These are phyloP conservation scores for Aphanomyces euteiches DNA, from an alignment of 352 stramenopile species.

Conservation along the genomic window DNA sequence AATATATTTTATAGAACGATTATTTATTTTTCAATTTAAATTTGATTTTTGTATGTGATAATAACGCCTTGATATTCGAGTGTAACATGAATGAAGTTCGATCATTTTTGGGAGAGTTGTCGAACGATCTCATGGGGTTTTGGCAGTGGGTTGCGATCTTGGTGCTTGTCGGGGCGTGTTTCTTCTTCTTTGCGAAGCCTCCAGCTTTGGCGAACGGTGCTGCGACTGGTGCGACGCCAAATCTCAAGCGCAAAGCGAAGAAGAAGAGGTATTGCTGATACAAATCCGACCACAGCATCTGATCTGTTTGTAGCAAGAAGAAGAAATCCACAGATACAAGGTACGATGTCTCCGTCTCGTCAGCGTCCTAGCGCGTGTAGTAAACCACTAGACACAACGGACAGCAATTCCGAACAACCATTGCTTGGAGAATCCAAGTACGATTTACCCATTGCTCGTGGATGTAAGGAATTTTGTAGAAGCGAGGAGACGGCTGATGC, in stretches of 20 bases:
- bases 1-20: no score
- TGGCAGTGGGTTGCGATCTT: conserved; percentile 16
- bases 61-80: no score
- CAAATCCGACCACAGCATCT: not conserved
- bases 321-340: conserved; percentile 31
- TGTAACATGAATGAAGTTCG: no score
- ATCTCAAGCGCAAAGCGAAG: conserved; percentile 45
- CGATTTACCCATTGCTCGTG: not conserved
- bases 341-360: not conserved
- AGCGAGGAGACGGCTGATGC: conserved; percentile 39
- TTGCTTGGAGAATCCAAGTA: not conserved
- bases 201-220: not conserved
- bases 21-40: no score
- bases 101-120: no score
- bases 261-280: conserved; percentile 37
- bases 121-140: not conserved
- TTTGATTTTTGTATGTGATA: no score
- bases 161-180: conserved; percentile 5
- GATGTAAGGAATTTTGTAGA: not conserved
- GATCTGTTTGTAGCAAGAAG: conserved; percentile 32
- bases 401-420: conserved; percentile 5
- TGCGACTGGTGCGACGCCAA: not conserved
- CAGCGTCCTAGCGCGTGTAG: not conserved
- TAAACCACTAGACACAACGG: conserved; percentile 4
- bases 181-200: not conserved